Percentiles rank a stretch among this genome's conserved stretches.
These are phyloP conservation scores for Torulaspora globosa DNA, from an alignment of 1,139 yeast genomes.

Conservation along the genomic window DNA sequence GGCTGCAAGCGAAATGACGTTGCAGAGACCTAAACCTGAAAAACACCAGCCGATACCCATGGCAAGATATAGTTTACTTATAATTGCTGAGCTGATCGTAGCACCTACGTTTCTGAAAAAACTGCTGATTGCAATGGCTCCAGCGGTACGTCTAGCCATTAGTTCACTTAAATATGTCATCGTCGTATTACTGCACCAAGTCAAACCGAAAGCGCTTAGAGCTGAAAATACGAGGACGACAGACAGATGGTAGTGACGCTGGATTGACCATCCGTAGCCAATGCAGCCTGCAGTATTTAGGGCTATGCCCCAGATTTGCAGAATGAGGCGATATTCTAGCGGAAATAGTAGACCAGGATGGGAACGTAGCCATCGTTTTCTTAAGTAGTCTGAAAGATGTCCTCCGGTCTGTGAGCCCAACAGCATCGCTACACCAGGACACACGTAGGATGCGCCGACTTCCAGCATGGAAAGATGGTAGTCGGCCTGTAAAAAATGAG, in stretches of 20 bases:
- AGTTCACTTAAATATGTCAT: constrained; percentile 57
- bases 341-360: constrained; percentile 32
- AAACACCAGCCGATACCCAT: constrained; percentile 62
- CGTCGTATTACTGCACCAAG: constrained; percentile 56
- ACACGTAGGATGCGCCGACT: constrained; percentile 48
- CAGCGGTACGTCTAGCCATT: constrained; percentile 50
- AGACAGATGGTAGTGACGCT: constrained; percentile 44
- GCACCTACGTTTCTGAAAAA: constrained; percentile 54
- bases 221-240: constrained; percentile 45
- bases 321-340: constrained; percentile 46
- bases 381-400: constrained; percentile 44
- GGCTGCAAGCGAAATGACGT: constrained; percentile 34
- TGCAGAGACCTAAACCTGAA: constrained; percentile 49
- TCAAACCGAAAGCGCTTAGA: constrained; percentile 52
- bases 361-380: constrained; percentile 34
- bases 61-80: constrained; percentile 40
- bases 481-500: constrained; percentile 40
- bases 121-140: constrained; percentile 55
- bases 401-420: constrained; percentile 53
- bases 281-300: constrained; percentile 46
- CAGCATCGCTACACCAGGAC: constrained; percentile 52
- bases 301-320: constrained; percentile 47
- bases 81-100: constrained; percentile 50
- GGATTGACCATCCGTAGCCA: constrained; percentile 55
- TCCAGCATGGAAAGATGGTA: constrained; percentile 42